These are phyloP conservation scores for Apiospora koreana DNA, from an alignment of 2,329 filamentous ascomycete genomes.

Conservation along the genomic window DNA sequence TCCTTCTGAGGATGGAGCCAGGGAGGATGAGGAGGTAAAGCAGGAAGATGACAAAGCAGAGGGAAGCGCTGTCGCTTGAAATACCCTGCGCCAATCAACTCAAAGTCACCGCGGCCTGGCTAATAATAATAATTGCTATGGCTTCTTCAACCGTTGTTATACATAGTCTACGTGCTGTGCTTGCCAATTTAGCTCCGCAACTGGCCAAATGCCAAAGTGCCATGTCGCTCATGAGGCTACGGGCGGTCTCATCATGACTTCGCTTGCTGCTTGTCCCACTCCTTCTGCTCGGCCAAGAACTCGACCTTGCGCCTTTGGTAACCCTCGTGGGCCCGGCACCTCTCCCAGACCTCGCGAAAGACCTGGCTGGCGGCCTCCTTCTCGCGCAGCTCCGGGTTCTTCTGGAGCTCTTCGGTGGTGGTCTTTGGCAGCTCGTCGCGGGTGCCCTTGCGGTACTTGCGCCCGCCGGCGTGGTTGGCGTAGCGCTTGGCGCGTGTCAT, in stretches of 20 bases:
- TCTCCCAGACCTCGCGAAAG: conserved; percentile 51
- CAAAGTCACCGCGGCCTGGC: neutral
- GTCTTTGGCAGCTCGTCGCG: conserved; percentile 37
- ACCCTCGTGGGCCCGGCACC: conserved; percentile 42
- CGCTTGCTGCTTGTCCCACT: conserved; percentile 13
- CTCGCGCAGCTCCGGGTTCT: conserved; percentile 32
- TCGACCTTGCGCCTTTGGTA: conserved; percentile 45
- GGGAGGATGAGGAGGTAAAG: conserved; percentile 15
- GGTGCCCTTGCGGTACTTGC: conserved; percentile 52
- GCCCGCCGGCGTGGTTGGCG: conserved; percentile 56
- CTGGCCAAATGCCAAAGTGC: neutral
- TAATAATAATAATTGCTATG: neutral
- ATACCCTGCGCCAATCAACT: neutral
- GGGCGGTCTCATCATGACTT: neutral
- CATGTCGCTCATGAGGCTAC: neutral
- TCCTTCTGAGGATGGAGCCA: conserved; percentile 13
- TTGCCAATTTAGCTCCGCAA: neutral
- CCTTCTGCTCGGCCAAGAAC: conserved; percentile 46
- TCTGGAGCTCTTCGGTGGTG: conserved; percentile 40
- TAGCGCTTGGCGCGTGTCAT: conserved; percentile 63
- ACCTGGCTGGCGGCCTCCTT: conserved; percentile 50
- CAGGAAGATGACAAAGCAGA: neutral
- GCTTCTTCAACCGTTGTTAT: too few species aligned
- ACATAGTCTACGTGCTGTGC: neutral
- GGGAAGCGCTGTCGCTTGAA: neutral